Evolutionary conservation across 169 alveolate species (phyloP), one percentile per base, ranked within the genome.

Genomic region (Eimeria falciformis): DNA sequence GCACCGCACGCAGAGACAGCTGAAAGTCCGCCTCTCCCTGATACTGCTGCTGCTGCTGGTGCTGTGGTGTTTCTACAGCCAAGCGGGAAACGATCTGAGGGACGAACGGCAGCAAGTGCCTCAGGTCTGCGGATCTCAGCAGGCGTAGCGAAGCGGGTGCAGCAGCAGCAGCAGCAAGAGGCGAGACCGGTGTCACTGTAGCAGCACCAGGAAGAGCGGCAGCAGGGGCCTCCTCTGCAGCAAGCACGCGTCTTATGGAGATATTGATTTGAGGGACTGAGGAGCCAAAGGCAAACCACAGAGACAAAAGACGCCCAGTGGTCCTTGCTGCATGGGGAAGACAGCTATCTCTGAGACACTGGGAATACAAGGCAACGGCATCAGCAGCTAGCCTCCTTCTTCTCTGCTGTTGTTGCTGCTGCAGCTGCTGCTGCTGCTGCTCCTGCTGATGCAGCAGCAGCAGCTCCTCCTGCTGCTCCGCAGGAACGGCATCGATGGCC

Each of bases 21-120:
- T 83, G 91, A 40, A 83, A 83, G 11, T 46, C 69, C 37, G 66
- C 62, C 29, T 86, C 92, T 25, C 53, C 78, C 45, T 45, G 92
- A 11, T 56, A 53, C 55, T 71, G 82, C 43, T 66, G 78, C 17
- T 40, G 92, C 12, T 53, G 78, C 43, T 71, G 82, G 33, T 71
- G 82, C 23, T 33, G 82, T 29, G 82, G 46, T 12, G 14, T 37
- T 9, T 71, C 53, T 45, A 71, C 62, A 18, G 84, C 95, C 77
- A 92, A 81, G 27, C 95, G 93, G 40, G 95, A 90, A 29, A 91
- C 95, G 43, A 93, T 83, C 45, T 93, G 95, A 66, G 90, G 86
- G 53, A 93, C 82, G 73, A 93, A 88, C 33, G 95, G 95, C 65
- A 82, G 83, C 50, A 85, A 71, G 53, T 85, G 92, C 46, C 56